Evolutionary conservation across 2,329 filamentous ascomycete genomes (phyloP), one percentile per base, ranked within the genome.

Genomic region (Teratosphaeria gauchensis): DNA sequence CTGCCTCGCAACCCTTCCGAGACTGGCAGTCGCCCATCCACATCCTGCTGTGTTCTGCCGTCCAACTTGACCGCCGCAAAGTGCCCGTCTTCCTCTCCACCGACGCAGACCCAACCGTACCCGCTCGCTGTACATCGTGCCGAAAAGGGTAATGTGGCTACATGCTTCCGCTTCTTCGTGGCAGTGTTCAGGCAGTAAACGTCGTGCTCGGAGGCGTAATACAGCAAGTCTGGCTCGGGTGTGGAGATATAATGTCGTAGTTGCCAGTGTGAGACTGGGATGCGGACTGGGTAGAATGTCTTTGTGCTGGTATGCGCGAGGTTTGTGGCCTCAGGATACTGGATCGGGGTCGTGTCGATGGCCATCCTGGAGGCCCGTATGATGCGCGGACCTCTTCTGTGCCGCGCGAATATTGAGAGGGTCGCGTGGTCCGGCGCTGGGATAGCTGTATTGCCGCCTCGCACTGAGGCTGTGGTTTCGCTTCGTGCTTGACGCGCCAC

Each of bases 221-320:
- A 96, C 64, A 97, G 81, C 65, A 86, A 77, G 73, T 92, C 84
- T 51, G 84, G 80, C 68, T 89, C 84, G 64, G 90, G 86, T 30
- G 86, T 87, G 72, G 89, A 92, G 71, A 97, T 88, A 65, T 95
- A 86, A 66, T 95, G 92, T 58, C 92, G 89, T 53, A 99, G 80
- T 76, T 94, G 89, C 85, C 88, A 92, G 75, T 94, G 89, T 65
- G 76, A 75, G 51, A 80, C 75, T 46, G 77, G 77, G 58, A 80
- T 80, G 64, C 73, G 73, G 61, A 77, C 70, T 19, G 76, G 74
- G 64, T 78, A 79, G 74, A 77, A 79, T 48, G 71, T 69, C 65
- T 76, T 76, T 52, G 72, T 19, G 24, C 28, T 70, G 54, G 73
- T 69, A 55, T 75, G 68, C 58, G 77, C 76, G 64, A 80, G 74